Evolutionary conservation across 108 stramenopile genomes (phyloP).

Genomic region (Nannochloropsis granulata): DNA sequence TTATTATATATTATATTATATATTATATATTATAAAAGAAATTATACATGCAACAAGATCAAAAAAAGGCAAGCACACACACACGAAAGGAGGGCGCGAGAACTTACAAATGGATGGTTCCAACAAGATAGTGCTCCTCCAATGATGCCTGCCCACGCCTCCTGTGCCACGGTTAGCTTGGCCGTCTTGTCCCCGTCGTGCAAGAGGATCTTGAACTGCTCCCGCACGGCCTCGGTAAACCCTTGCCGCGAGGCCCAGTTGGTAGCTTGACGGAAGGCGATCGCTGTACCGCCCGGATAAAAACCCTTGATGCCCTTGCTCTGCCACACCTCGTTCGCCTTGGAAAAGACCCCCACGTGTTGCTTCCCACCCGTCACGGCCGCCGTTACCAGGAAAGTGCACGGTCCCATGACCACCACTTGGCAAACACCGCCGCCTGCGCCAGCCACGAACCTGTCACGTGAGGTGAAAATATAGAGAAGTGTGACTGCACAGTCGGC

Average conservation of each 20-base stretch:
- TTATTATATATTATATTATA: not conserved
- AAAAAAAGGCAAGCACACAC: not conserved
- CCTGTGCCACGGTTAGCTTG: constrained; percentile 5
- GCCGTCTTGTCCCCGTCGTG: constrained; percentile 5
- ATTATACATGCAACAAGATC: not conserved
- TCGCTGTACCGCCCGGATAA: constrained; percentile 25
- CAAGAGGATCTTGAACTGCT: not conserved
- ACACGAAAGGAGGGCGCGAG: not conserved
- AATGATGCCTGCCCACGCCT: constrained; percentile 12
- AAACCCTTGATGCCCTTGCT: constrained; percentile 12
- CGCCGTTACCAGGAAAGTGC: constrained; percentile 25
- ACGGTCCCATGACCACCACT: constrained; percentile 18
- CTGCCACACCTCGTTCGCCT: not conserved
- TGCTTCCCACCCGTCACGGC: constrained; percentile 3
- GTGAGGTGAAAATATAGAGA: not conserved
- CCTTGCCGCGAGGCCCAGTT: constrained; percentile 34
- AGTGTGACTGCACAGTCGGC: too few species aligned
- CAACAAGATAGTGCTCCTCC: constrained; percentile 21
- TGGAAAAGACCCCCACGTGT: not conserved
- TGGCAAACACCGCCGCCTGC: constrained; percentile 16
- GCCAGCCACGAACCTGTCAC: constrained; percentile 11
- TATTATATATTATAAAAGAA: not conserved
- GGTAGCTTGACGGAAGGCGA: constrained; percentile 27
- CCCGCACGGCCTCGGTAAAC: constrained; percentile 15
- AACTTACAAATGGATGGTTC: constrained; percentile 29